phyloP scores from a whole-genome alignment of 176 grass and related monocot species.

The Bonia amplexicaulis region DNA sequence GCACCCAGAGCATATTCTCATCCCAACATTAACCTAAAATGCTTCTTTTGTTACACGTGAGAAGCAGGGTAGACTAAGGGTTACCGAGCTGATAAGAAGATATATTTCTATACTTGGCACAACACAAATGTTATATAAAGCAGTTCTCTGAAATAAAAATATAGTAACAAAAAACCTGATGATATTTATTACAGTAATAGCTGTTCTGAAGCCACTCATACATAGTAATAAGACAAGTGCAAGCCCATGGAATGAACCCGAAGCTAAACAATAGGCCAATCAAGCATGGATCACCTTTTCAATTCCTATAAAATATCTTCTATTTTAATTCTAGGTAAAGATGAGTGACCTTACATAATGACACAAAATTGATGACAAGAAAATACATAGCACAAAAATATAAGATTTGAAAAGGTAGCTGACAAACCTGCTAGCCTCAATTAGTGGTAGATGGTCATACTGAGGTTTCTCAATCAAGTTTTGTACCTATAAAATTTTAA shows the following conservation, averaged over 20 bases:
- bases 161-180: neutral
- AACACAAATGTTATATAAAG: neutral
- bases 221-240: neutral
- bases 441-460: slow-evolving; percentile 88
- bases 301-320: neutral
- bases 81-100: neutral
- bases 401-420: slow-evolving; percentile 9
- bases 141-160: neutral
- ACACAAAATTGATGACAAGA: neutral
- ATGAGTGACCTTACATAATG: neutral
- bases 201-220: neutral
- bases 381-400: neutral
- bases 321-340: neutral
- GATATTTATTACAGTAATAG: neutral
- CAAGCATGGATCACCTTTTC: neutral
- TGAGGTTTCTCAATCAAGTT: slow-evolving; percentile 98
- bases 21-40: neutral
- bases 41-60: neutral
- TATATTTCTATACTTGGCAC: neutral
- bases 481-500: slow-evolving; percentile 54
- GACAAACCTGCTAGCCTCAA: slow-evolving; percentile 95
- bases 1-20: neutral
- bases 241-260: neutral
- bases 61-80: neutral
- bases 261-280: neutral